Conservation (phyloP, 1,284 basidiomycete species). For the Trichosporon sp. region DNA sequence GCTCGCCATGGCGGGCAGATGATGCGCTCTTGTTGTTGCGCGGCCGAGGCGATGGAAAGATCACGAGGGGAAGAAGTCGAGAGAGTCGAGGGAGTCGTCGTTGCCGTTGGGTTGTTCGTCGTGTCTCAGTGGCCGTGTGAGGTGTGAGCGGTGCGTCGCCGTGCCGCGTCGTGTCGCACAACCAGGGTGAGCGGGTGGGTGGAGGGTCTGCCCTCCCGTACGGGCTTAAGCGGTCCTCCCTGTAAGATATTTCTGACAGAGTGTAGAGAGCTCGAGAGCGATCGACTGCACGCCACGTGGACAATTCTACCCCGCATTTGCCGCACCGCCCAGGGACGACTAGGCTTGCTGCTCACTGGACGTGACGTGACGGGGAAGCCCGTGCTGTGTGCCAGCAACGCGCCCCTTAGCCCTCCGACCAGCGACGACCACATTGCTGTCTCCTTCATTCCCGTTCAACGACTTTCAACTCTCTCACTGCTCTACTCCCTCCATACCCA, state of each 20-base stretch:
- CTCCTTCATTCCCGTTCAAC: not conserved
- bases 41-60: slow-evolving; percentile 1
- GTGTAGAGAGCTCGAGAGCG: not conserved
- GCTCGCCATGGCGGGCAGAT: slow-evolving; percentile 42
- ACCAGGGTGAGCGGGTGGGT: not conserved
- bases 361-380: slow-evolving; percentile 18
- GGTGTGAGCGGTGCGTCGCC: slow-evolving; percentile 8
- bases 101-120: too few species aligned
- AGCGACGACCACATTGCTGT: not conserved
- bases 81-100: not conserved
- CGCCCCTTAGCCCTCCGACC: not conserved
- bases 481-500: not conserved
- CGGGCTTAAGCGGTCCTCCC: not conserved
- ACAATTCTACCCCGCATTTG: slow-evolving; percentile 6
- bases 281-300: not conserved
- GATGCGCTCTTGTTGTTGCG: not conserved
- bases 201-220: too few species aligned
- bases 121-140: not conserved
- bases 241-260: not conserved
- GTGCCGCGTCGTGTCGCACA: slow-evolving; percentile 12
- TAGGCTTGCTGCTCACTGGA: not conserved
- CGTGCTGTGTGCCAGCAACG: slow-evolving; percentile 17
- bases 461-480: not conserved
- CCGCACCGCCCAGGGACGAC: not conserved
- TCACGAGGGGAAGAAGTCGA: not conserved